Base-by-base conservation (phyloP, 2,329 filamentous ascomycete species). In the Setomelanomma holmii region DNA sequence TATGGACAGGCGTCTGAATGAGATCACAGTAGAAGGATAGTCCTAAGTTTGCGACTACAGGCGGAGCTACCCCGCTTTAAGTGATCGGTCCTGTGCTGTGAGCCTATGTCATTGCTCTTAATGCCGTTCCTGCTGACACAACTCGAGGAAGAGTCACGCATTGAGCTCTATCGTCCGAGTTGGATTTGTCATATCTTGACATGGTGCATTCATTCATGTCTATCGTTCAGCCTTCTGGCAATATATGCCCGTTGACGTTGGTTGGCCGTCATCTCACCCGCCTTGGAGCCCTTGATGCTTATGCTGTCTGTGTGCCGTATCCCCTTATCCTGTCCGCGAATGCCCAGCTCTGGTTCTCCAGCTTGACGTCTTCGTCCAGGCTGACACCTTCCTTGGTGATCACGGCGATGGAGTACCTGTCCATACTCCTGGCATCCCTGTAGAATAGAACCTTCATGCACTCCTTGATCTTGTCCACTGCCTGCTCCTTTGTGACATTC, bases 381-480 rank as follows among this genome's bases (percentile, higher is more conserved):
- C 96, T 89, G 53, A 98, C 87, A n/a, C 75, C 91, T 42, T 91
- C 90, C 78, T 91, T 89, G 49, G 90, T 95, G 50, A 99, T 84
- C 48, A 98, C 84, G 17, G 93, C 93, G 73, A 98, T 88, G 61
- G 90, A 95, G 81, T 97, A 99, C 64, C 85, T 84, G 78, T 97
- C 92, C 78, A 95, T 79, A 79, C 90, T 96, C 76, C 95, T 87
- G 39, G 95, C 95, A 78, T 99, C 95, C 68, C 95, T 86, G 82
- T 99, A 99, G 82, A 90, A 99, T 55, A 99, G 83, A 46, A 98
- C 93, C 85, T 98, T 98, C 90, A 99, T 93, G 78, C 92, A 96
- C 79, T 96, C 90, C 81, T 89, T 89, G 72, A 99, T 79, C 35
- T 91, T 84, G 52, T 88, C 81, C 55, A 97, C 82, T 42, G 95